Percentiles rank a stretch among this genome's conserved stretches.
phyloP scores from a whole-genome alignment of 306 rosid genomes.

The Neltuma alba region DNA sequence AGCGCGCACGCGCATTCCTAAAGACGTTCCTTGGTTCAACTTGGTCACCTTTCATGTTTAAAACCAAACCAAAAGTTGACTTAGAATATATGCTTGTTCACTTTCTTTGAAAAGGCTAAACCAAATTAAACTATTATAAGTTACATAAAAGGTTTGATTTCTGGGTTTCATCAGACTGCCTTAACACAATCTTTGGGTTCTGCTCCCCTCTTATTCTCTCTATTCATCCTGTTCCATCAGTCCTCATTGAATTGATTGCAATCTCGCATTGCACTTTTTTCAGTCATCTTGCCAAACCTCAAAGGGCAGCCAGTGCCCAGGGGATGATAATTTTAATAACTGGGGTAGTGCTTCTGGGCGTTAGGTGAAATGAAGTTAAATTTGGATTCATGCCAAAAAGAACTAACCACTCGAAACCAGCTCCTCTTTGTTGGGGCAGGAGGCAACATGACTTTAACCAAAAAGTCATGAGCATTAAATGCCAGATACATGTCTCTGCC shows the following conservation, averaged over 20 bases:
- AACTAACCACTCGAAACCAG: constrained; percentile 95
- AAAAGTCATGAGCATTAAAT: constrained; percentile 83
- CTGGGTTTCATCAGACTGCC: neutral
- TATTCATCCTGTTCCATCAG: neutral
- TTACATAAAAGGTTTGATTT: neutral
- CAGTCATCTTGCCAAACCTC: neutral
- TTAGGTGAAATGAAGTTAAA: constrained; percentile 11
- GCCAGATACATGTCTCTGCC: constrained; percentile 86
- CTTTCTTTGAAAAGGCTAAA: neutral
- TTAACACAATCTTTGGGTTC: neutral
- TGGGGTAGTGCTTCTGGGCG: neutral
- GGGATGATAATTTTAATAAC: neutral
- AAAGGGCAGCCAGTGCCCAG: neutral
- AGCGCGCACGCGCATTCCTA: neutral
- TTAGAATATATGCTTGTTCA: neutral
- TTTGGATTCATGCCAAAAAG: constrained; percentile 7
- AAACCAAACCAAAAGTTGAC: neutral
- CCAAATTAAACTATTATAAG: neutral
- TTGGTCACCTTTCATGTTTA: neutral
- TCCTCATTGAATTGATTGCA: neutral
- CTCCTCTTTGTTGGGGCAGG: constrained; percentile 61
- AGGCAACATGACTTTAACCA: constrained; percentile 56
- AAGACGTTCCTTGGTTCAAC: neutral
- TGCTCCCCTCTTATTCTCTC: neutral
- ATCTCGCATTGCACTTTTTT: neutral